Conservation (phyloP, 2,329 filamentous ascomycete genomes). For the Dactylellina sp. region DNA sequence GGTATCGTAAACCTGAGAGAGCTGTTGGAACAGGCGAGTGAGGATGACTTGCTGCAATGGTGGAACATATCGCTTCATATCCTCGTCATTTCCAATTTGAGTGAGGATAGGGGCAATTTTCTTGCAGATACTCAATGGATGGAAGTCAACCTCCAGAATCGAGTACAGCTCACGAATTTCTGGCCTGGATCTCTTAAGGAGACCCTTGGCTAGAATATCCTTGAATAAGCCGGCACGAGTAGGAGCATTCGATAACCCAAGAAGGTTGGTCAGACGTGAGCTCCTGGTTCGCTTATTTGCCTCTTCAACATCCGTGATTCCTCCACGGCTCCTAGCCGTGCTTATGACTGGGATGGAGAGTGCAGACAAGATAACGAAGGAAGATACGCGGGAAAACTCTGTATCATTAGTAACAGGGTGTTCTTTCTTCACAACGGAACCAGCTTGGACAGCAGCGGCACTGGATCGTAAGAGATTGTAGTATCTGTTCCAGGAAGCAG, state of each 20-base stretch:
- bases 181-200: constrained; percentile 89
- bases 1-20: constrained; percentile 98
- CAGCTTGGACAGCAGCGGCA: constrained; percentile 81
- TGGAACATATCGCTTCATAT: constrained; percentile 96
- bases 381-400: constrained; percentile 92
- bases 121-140: constrained; percentile 97
- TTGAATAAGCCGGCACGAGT: constrained; percentile 93
- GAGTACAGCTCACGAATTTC: constrained; percentile 98
- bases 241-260: constrained; percentile 90
- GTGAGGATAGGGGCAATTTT: constrained; percentile 97
- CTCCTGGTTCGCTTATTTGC: constrained; percentile 96
- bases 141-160: constrained; percentile 98
- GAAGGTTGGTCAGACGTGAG: constrained; percentile 91
- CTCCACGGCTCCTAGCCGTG: constrained; percentile 93
- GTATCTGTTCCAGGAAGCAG: constrained; percentile 95
- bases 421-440: constrained; percentile 91
- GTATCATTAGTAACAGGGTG: constrained; percentile 89
- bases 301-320: constrained; percentile 95
- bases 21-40: constrained; percentile 96
- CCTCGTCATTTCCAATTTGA: constrained; percentile 90
- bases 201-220: constrained; percentile 92
- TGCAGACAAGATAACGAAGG: constrained; percentile 93
- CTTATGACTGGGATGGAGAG: constrained; percentile 99
- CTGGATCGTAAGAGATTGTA: constrained; percentile 96
- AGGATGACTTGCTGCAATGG: constrained; percentile 98